Conservation (phyloP, 805 yeast genomes). For the Naumovozyma baii region DNA sequence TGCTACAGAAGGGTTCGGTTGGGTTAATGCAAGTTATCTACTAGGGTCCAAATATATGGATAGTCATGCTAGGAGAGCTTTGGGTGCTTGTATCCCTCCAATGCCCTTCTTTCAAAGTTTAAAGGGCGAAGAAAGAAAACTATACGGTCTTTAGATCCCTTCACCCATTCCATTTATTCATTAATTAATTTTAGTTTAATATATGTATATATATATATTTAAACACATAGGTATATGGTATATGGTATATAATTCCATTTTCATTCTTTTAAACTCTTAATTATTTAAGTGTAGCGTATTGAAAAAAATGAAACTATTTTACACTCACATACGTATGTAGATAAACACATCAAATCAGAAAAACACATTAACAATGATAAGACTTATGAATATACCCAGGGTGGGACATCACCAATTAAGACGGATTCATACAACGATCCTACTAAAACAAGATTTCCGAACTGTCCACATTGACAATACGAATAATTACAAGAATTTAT, state of each 20-base stretch:
- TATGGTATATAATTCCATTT: no score
- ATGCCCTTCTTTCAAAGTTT: conserved; percentile 45
- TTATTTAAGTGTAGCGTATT: no score
- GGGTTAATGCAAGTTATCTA: conserved; percentile 87
- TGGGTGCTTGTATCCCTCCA: conserved; percentile 75
- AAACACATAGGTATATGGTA: background rate
- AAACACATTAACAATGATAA: no score
- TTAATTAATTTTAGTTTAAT: background rate
- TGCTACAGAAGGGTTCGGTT: conserved; percentile 93
- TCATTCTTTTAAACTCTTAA: no score
- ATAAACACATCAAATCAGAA: no score
- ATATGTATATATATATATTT: no score
- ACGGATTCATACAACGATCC: background rate
- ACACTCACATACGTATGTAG: no score
- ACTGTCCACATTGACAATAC: conserved; percentile 54
- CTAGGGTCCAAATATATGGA: conserved; percentile 62
- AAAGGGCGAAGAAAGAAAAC: conserved; percentile 34
- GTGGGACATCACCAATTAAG: no score
- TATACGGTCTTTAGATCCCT: conserved; percentile 24
- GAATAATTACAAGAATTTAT: conserved; percentile 55
- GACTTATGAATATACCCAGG: no score
- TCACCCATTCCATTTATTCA: background rate
- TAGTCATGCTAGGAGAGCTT: conserved; percentile 58
- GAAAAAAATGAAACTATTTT: no score
- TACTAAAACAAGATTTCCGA: conserved; percentile 10